Conservation (phyloP, 176 grass and related monocot genomes). For the Eleusine coracana region DNA sequence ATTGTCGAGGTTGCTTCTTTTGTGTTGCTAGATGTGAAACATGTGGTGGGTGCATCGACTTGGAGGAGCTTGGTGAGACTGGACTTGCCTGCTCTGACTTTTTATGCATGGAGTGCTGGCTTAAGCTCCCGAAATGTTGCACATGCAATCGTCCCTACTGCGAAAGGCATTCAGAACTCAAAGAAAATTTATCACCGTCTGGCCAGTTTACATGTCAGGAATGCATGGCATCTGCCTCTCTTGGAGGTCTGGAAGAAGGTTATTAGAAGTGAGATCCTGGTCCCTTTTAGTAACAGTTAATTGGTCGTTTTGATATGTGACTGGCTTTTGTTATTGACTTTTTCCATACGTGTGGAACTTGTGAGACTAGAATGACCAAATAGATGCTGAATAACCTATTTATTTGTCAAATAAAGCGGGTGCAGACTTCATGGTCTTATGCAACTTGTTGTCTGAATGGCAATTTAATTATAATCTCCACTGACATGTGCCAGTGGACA, state of each 20-base stretch:
- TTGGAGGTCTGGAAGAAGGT: conserved; percentile 34
- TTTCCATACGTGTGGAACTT: not conserved
- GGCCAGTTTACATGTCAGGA: conserved; percentile 65
- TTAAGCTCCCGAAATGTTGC: conserved; percentile 72
- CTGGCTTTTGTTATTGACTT: conserved; percentile 3
- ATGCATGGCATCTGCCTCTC: conserved; percentile 47
- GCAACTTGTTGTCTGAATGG: not conserved
- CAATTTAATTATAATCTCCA: not conserved
- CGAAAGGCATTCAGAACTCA: conserved; percentile 47
- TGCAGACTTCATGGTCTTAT: conserved; percentile 20
- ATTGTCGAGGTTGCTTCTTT: conserved; percentile 78
- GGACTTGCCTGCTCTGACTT: conserved; percentile 72
- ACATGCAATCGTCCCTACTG: conserved; percentile 88
- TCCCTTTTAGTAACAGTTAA: not conserved
- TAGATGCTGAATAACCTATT: not conserved
- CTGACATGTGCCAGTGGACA: not conserved
- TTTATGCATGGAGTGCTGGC: conserved; percentile 78
- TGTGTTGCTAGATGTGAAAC: conserved; percentile 85
- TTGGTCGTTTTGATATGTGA: not conserved
- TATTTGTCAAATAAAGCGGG: conserved; percentile 43
- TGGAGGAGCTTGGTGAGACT: conserved; percentile 49
- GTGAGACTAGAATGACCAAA: not conserved
- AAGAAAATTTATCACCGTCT: conserved; percentile 31
- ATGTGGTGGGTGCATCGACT: conserved; percentile 76
- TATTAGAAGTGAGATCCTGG: conserved; percentile 38